Conservation (phyloP, 1,284 basidiomycete genomes). For the Uromyces viciae-fabae region DNA sequence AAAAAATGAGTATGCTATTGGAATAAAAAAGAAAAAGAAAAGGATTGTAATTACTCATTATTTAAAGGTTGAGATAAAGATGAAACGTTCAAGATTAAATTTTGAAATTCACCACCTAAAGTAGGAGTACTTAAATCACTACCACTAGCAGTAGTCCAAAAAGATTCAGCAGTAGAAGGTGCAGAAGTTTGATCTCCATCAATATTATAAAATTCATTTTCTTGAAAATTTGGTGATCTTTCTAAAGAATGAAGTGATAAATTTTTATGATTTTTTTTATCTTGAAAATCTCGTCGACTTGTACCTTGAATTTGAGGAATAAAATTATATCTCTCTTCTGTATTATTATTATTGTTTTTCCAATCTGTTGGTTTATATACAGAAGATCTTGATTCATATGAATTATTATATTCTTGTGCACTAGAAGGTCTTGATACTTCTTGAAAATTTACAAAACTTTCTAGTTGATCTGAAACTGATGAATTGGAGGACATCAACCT, state of each 20-base stretch:
- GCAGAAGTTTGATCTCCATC: not conserved
- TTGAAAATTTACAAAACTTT: not conserved
- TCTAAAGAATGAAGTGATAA: not conserved
- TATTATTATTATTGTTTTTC: not conserved
- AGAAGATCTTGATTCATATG: not conserved
- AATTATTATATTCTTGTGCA: not conserved
- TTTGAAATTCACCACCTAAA: not conserved
- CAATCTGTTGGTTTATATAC: not conserved
- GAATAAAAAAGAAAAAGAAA: not conserved
- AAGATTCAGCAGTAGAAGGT: slow-evolving; percentile 7
- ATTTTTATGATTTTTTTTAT: slow-evolving; percentile 18
- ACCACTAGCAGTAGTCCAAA: not conserved
- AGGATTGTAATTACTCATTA: not conserved
- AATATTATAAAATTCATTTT: not conserved
- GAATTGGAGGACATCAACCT: not conserved
- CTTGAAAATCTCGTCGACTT: not conserved
- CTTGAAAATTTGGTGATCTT: not conserved
- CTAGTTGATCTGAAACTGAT: not conserved
- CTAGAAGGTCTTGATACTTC: not conserved
- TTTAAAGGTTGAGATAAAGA: not conserved
- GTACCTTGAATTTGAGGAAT: not conserved
- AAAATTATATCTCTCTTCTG: no score
- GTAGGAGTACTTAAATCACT: not conserved
- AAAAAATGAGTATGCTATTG: not conserved
- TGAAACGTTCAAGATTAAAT: not conserved